phyloP scores from a whole-genome alignment of 2,329 filamentous ascomycete genomes.

The Chrysoporthe puriensis region DNA sequence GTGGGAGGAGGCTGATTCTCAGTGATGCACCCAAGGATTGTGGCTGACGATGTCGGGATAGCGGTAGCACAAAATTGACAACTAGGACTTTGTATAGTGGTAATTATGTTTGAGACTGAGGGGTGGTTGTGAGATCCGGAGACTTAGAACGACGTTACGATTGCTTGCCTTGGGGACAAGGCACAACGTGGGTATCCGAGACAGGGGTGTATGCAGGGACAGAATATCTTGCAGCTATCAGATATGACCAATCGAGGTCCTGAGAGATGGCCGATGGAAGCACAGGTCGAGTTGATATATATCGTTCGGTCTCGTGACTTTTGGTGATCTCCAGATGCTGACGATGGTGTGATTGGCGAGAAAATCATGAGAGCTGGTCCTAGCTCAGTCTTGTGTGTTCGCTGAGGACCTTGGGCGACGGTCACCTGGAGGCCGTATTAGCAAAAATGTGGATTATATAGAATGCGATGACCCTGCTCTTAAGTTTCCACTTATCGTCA shows the following conservation, averaged over 20 bases:
- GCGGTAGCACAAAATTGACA: conserved; percentile 6
- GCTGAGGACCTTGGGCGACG: conserved; percentile 7
- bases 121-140: conserved; percentile 1
- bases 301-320: conserved; percentile 23
- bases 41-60: conserved; percentile 7
- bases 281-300: conserved; percentile 25
- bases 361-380: conserved; percentile 21
- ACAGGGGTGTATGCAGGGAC: conserved; percentile 20
- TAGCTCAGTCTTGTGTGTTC: conserved; percentile 11
- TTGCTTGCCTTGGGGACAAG: not conserved
- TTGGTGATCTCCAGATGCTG: conserved; percentile 5
- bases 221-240: conserved; percentile 18
- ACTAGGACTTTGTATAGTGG: not conserved
- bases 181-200: conserved; percentile 15
- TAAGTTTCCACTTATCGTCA: conserved; percentile 11
- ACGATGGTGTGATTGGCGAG: conserved; percentile 22
- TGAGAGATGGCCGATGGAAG: conserved; percentile 2
- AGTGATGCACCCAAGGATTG: conserved; percentile 3
- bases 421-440: conserved; percentile 11
- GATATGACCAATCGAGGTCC: conserved; percentile 10
- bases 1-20: not conserved
- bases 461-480: not conserved
- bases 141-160: conserved; percentile 5
- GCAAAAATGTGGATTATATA: not conserved
- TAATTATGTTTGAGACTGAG: not conserved